A percentile compares a stretch with the other conserved stretches of the same genome.
Evolutionary conservation across 2,329 filamentous ascomycete genomes (phyloP).

Genomic region (Phoma sp.): DNA sequence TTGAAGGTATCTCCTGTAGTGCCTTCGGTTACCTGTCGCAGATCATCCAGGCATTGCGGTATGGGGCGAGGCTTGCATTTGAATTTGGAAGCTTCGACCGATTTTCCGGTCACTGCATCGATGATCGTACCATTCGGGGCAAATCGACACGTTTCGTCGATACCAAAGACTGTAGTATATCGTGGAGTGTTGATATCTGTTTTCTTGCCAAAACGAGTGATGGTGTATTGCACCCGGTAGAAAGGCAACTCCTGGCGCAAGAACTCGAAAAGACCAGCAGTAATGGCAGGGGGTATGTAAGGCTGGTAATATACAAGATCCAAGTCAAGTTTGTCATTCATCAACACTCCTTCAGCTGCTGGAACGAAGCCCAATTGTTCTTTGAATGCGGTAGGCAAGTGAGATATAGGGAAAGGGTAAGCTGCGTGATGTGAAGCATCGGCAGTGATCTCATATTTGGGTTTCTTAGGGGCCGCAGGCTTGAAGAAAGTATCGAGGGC

Average conservation of each 20-base stretch:
- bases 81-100: slow-evolving; percentile 56
- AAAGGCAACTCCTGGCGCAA: slow-evolving; percentile 74
- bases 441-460: slow-evolving; percentile 40
- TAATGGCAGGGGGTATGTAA: slow-evolving; percentile 65
- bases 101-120: slow-evolving; percentile 52
- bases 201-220: slow-evolving; percentile 68
- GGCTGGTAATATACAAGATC: slow-evolving; percentile 79
- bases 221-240: slow-evolving; percentile 75
- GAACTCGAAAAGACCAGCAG: slow-evolving; percentile 70
- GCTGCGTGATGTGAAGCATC: slow-evolving; percentile 53
- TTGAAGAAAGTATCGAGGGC: slow-evolving; percentile 74
- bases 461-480: slow-evolving; percentile 51
- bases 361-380: slow-evolving; percentile 55
- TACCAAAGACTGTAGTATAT: slow-evolving; percentile 67
- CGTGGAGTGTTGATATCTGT: slow-evolving; percentile 68
- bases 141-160: slow-evolving; percentile 70
- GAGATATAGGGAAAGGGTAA: slow-evolving; percentile 60
- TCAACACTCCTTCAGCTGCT: slow-evolving; percentile 58
- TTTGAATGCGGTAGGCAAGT: slow-evolving; percentile 53
- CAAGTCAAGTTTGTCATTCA: slow-evolving; percentile 72
- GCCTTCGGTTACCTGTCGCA: slow-evolving; percentile 68
- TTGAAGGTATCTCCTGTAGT: slow-evolving; percentile 74
- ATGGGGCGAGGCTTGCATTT: slow-evolving; percentile 71
- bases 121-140: slow-evolving; percentile 41
- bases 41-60: slow-evolving; percentile 69